Conservation (phyloP, 768 basidiomycete species). For the Mrakia gelida region DNA sequence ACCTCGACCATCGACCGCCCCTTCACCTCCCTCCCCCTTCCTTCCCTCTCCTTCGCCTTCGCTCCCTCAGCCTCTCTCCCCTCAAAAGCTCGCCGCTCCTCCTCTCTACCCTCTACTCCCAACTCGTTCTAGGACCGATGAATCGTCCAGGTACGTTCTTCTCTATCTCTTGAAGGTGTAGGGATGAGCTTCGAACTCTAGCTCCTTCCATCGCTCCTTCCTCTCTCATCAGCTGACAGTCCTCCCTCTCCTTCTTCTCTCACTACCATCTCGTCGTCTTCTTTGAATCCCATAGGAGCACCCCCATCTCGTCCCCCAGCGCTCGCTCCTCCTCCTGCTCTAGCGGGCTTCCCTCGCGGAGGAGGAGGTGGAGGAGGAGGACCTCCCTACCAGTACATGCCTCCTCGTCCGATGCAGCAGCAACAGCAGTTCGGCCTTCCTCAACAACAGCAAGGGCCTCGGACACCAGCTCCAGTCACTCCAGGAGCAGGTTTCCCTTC, state of each 20-base stretch:
- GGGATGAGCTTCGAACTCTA: neutral
- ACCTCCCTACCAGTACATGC: constrained; percentile 27
- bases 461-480: constrained; percentile 23
- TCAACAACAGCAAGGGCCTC: constrained; percentile 21
- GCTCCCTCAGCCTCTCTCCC: neutral
- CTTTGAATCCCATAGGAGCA: neutral
- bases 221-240: neutral
- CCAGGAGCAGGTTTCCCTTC: constrained; percentile 10
- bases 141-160: neutral
- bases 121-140: neutral
- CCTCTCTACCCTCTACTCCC: neutral
- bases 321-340: constrained; percentile 26
- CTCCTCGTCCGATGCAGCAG: constrained; percentile 25
- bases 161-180: no score
- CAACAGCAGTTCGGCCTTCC: constrained; percentile 17
- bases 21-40: neutral
- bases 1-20: neutral
- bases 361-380: constrained; percentile 15
- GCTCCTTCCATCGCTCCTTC: constrained; percentile 9
- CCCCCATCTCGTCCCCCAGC: constrained; percentile 24
- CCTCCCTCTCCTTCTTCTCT: neutral
- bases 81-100: neutral
- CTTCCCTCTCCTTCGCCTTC: neutral
- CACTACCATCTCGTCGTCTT: neutral
- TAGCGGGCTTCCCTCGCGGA: neutral